These are phyloP conservation scores for Dactylellina drechsleri DNA, from an alignment of 2,329 filamentous ascomycete genomes.

Conservation along the genomic window DNA sequence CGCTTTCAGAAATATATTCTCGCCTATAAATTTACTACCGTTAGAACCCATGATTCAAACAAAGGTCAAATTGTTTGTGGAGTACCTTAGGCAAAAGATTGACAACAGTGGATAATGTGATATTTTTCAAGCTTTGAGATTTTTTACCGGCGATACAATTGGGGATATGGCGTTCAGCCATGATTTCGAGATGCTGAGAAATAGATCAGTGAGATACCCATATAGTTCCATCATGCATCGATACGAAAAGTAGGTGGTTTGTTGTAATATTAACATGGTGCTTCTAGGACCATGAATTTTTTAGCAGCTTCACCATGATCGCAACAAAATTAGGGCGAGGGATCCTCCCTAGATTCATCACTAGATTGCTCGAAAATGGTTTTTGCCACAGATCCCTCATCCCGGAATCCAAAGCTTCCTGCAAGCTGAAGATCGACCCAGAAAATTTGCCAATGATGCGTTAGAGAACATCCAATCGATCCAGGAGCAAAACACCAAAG, in stretches of 20 bases:
- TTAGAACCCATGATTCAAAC: no score
- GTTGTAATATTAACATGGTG: background rate
- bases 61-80: no score
- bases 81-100: no score
- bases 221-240: no score
- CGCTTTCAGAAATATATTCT: no score
- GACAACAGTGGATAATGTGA: no score
- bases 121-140: no score
- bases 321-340: background rate
- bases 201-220: slow-evolving; percentile 11
- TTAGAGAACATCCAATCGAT: background rate
- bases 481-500: background rate
- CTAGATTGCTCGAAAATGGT: no score
- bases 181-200: slow-evolving; percentile 28
- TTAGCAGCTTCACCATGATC: background rate
- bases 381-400: background rate
- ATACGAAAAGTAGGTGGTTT: no score
- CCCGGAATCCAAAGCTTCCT: background rate
- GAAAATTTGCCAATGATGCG: slow-evolving; percentile 12
- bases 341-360: no score
- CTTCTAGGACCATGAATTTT: background rate
- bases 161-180: slow-evolving; percentile 6
- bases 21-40: no score
- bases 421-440: slow-evolving; percentile 5
- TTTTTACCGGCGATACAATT: background rate